Base-by-base conservation (phyloP, 345 rosid genomes). In the Dipteronia sinensis region DNA sequence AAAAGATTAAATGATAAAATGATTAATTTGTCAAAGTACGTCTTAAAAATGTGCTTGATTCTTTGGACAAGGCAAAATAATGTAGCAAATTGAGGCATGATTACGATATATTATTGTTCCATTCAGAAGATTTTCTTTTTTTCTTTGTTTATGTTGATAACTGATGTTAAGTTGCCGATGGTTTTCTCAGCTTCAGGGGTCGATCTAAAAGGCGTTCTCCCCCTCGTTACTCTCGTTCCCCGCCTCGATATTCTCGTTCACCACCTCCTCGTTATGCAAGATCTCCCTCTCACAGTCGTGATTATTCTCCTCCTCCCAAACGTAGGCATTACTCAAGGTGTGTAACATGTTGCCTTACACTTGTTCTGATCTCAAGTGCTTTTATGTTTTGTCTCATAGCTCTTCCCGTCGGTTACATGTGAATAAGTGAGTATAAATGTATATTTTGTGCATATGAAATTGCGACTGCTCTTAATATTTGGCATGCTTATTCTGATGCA, bases 181-280 rank as follows among this genome's bases (percentile, higher is more conserved):
- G 71, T 34, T 72, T 27, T 38, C 38, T 70, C 76, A 40, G 65
- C 63, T 59, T 40, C 80, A 88, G 98, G 78, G 84, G 93, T 44
- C 85, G 86, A 44, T 78, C 78, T 78, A 86, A 84, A 68, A 88
- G 92, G 72, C 89, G 91, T 2, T 86, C 97, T 81, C 95, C 98
- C 16, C 87, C 80, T 51, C 86, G 88, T 12, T 86, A 90, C 81
- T 88, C 97, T 65, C 89, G 86, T 27, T 88, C 87, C 51, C 89
- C 86, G 27, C 89, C 87, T 56, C 87, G 82, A 16, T 76, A 84
- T 78, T 88, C 89, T 58, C 89, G 87, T n/a, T 93, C 98, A 44
- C 97, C 99, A 38, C 98, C 91, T 51, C 81, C 93, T 55, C 96
- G 89, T 2, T 86, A 83, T 76, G 90, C 87, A 44, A 88, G 95